Conservation (phyloP, 441 rosid species). For the Isatis lusitanica region DNA sequence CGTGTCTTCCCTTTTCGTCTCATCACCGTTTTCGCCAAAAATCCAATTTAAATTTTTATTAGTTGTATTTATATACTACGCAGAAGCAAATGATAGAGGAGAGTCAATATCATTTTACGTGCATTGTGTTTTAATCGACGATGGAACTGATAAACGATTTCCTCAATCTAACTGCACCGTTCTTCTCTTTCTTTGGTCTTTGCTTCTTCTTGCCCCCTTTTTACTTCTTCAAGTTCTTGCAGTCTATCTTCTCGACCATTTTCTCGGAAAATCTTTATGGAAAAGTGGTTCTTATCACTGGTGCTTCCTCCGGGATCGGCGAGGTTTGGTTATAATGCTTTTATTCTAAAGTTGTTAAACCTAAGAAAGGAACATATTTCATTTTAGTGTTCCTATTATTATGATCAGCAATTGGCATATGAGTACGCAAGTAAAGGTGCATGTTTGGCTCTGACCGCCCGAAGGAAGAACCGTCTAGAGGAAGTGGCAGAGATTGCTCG, state of each 20-base stretch:
- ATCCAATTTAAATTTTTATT: not conserved
- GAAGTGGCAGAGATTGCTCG: constrained; percentile 52
- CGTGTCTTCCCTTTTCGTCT: constrained; percentile 24
- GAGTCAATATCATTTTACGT: not conserved
- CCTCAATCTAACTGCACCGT: constrained; percentile 59
- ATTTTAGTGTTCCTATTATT: not conserved
- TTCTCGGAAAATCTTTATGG: constrained; percentile 52
- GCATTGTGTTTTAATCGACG: constrained; percentile 3
- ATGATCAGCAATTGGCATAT: constrained; percentile 53
- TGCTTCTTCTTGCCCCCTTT: constrained; percentile 59
- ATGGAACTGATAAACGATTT: constrained; percentile 63
- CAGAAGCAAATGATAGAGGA: not conserved
- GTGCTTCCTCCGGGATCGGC: constrained; percentile 82
- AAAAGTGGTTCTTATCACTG: constrained; percentile 71
- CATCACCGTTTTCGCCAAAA: constrained; percentile 16
- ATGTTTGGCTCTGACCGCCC: constrained; percentile 50
- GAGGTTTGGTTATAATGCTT: constrained; percentile 38
- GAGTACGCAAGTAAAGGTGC: constrained; percentile 70
- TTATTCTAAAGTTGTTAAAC: not conserved
- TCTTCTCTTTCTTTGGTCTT: constrained; percentile 56
- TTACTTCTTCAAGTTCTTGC: constrained; percentile 46
- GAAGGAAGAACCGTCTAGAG: constrained; percentile 44
- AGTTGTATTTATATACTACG: constrained; percentile 5
- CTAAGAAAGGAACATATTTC: not conserved
- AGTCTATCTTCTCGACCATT: constrained; percentile 39